A percentile compares a stretch with the other conserved stretches of the same genome.
phyloP scores from a whole-genome alignment of 495 filamentous ascomycete genomes.

The Penicillium lagena region DNA sequence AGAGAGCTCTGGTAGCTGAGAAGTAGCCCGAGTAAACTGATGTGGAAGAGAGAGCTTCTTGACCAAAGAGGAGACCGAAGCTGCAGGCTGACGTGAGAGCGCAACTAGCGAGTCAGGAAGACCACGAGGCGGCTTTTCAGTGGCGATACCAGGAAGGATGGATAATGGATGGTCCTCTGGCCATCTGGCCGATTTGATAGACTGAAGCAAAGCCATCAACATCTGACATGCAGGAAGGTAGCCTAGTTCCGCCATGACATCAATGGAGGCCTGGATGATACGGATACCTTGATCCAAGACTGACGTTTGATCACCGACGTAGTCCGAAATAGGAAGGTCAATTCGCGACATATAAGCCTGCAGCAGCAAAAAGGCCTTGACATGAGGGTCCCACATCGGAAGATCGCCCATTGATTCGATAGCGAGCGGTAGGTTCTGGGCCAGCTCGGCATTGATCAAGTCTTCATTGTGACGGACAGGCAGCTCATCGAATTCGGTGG shows the following conservation, averaged over 20 bases:
- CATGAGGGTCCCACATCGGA: conserved; percentile 97
- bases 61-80: conserved; percentile 16
- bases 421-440: conserved; percentile 66
- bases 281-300: conserved; percentile 94
- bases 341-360: conserved; percentile 94
- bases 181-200: conserved; percentile 90
- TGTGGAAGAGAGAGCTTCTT: conserved; percentile 24
- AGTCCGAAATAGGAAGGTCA: conserved; percentile 90
- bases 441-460: conserved; percentile 90
- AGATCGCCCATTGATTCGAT: conserved; percentile 62
- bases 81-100: conserved; percentile 19
- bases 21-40: conserved; percentile 49
- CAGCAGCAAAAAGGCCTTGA: conserved; percentile 90
- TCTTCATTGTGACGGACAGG: conserved; percentile 99
- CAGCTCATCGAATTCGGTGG: conserved; percentile 94
- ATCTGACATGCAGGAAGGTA: conserved; percentile 63
- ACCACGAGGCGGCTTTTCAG: conserved; percentile 25
- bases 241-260: conserved; percentile 88
- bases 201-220: conserved; percentile 83
- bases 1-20: conserved; percentile 61
- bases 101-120: conserved; percentile 18
- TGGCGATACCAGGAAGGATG: conserved; percentile 70
- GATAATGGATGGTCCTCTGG: conserved; percentile 72
- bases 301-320: conserved; percentile 86
- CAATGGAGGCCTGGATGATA: conserved; percentile 86